Base-by-base conservation (phyloP, 148 eudicot genomes). In the Camellia japonica region DNA sequence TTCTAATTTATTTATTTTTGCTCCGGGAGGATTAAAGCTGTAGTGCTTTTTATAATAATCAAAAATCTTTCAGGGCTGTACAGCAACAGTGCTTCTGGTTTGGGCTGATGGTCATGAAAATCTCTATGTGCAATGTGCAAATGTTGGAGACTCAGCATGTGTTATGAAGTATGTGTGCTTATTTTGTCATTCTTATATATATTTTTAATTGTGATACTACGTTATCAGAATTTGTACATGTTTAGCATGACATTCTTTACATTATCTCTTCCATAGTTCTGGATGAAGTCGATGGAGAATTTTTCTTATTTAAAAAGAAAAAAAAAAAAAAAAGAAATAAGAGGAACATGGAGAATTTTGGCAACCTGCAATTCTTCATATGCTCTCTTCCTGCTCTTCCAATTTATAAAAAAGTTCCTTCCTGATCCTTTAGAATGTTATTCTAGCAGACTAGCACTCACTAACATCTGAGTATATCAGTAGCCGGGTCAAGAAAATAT, bases 61-160 rank as follows among this genome's bases (percentile, higher is more conserved):
- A 78, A 74, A 30, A 41, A 73, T 72, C 80, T 85, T 85, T 86
- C 93, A 97, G 99, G 99, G 99, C 77, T 97, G 99, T 88, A 97
- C 99, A 51, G 97, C 98, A 80, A 97, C 99, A 72, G 75, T 91
- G 80, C 99, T 97, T 82, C 91, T 97, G 74, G 86, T 92, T 73
- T 97, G 99, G 99, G 84, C 87, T 74, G 91, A 90, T 85, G 89
- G 84, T 85, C 84, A 74, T 63, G 89, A 84, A 74, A 90, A 85
- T 85, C 86, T 87, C 83, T 94, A 83, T 87, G 93, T 84, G 62
- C 99, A 97, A 84, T 97, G 99, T 86, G 99, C 98, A 80, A 97
- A 97, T 92, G 97, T 97, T 86, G 99, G 99, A 80, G 99, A 97
- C 83, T 94, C 99, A 6, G 89, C 99, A 51, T 97, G 99, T 89